phyloP scores from a whole-genome alignment of 176 grass and related monocot species.

The Aechmea fasciata region DNA sequence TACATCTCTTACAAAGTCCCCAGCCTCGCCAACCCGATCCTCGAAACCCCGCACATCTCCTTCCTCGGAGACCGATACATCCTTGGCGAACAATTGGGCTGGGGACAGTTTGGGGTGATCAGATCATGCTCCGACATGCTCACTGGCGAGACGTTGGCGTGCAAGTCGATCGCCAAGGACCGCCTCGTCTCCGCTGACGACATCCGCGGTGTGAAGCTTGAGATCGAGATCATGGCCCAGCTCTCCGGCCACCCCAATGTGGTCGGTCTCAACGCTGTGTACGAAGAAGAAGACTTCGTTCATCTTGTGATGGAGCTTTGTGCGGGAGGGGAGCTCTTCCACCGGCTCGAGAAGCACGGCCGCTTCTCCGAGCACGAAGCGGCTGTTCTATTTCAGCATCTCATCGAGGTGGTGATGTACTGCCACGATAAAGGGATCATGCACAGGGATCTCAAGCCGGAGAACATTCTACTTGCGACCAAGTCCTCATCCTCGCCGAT shows the following conservation, averaged over 20 bases:
- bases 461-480: conserved; percentile 92
- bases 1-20: conserved; percentile 82
- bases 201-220: conserved; percentile 63
- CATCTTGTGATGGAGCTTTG: conserved; percentile 98
- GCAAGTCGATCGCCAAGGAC: conserved; percentile 95
- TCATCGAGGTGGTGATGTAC: conserved; percentile 86
- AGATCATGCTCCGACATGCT: conserved; percentile 75
- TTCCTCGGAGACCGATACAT: conserved; percentile 73
- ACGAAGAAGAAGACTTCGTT: conserved; percentile 75
- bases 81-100: conserved; percentile 75
- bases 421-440: conserved; percentile 88
- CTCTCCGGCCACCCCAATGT: conserved; percentile 90
- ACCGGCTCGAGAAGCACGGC: conserved; percentile 64
- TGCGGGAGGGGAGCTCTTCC: conserved; percentile 86
- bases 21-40: conserved; percentile 37
- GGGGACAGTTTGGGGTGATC: conserved; percentile 95
- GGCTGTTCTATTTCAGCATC: conserved; percentile 48
- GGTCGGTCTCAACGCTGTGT: conserved; percentile 83
- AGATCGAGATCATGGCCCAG: conserved; percentile 92
- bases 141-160: conserved; percentile 64
- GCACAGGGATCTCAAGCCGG: conserved; percentile 89
- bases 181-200: conserved; percentile 69
- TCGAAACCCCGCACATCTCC: conserved; percentile 78
- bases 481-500: conserved; percentile 56
- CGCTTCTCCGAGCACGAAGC: conserved; percentile 80